Conservation (phyloP, 2,329 filamentous ascomycete species). For the Cladosporium sp. region DNA sequence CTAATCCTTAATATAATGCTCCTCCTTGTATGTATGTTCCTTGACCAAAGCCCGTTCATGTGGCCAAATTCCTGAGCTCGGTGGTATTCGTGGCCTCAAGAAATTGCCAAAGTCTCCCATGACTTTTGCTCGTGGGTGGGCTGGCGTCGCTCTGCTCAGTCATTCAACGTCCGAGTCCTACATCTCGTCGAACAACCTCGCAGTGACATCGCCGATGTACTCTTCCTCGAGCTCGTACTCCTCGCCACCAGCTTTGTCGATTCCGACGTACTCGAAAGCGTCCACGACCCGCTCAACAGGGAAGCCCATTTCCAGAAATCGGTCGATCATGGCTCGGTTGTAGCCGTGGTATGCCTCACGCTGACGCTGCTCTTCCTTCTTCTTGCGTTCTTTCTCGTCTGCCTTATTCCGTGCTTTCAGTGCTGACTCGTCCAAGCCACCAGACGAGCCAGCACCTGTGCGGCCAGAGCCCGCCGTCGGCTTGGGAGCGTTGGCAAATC, state of each 20-base stretch:
- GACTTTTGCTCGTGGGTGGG: neutral
- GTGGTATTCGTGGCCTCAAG: neutral
- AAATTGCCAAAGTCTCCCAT: neutral
- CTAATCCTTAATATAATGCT: conserved; percentile 9
- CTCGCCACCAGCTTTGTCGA: conserved; percentile 73
- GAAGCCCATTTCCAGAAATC: conserved; percentile 90
- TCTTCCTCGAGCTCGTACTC: conserved; percentile 88
- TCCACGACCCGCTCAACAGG: conserved; percentile 81
- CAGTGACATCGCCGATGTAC: conserved; percentile 87
- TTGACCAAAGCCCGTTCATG: neutral
- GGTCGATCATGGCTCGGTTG: conserved; percentile 77
- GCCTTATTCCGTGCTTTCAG: conserved; percentile 55
- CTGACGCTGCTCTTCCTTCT: conserved; percentile 52
- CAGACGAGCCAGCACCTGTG: conserved; percentile 30
- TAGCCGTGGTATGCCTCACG: conserved; percentile 74
- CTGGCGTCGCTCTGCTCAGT: neutral
- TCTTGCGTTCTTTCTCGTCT: conserved; percentile 55
- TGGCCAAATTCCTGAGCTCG: neutral
- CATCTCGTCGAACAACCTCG: conserved; percentile 77
- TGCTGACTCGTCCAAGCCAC: conserved; percentile 37
- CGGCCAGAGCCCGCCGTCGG: conserved; percentile 51
- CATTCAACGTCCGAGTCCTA: conserved; percentile 34
- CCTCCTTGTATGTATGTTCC: conserved; percentile 7
- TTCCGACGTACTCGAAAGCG: conserved; percentile 70
- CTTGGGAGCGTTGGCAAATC: conserved; percentile 74